Evolutionary conservation across 2,329 filamentous ascomycete species (phyloP).

Genomic region (Cladophialophora bantiana): DNA sequence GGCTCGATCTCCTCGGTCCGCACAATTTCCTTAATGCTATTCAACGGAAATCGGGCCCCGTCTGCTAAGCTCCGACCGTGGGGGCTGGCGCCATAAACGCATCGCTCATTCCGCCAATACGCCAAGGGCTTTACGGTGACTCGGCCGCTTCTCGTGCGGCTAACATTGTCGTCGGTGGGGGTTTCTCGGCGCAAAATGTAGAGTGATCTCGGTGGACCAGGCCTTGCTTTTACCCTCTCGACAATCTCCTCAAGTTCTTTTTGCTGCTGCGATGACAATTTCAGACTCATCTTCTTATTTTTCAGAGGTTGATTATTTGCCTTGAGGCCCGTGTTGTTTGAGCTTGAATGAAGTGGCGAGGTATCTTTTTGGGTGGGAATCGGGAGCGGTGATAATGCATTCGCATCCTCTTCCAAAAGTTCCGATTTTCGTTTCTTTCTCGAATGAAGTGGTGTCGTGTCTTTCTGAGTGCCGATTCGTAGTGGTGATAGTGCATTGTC

Average conservation of each 20-base stretch:
- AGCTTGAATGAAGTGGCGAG: conserved; percentile 1
- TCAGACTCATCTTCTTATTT: conserved; percentile 41
- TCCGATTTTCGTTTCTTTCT: conserved; percentile 40
- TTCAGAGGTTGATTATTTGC: conserved; percentile 38
- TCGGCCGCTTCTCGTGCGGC: conserved; percentile 78
- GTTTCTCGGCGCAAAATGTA: conserved; percentile 60
- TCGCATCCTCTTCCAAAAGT: conserved; percentile 32
- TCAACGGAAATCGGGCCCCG: conserved; percentile 67
- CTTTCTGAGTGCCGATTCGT: conserved; percentile 8
- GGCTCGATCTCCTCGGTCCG: conserved; percentile 70
- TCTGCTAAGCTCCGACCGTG: conserved; percentile 46
- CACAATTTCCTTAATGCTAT: conserved; percentile 77
- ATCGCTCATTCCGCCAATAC: conserved; percentile 85
- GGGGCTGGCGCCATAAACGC: conserved; percentile 68
- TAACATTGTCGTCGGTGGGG: conserved; percentile 61
- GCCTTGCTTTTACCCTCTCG: conserved; percentile 53
- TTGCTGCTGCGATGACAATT: conserved; percentile 44
- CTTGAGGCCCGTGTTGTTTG: conserved; percentile 41
- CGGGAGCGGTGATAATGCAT: conserved; percentile 37
- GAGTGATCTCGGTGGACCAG: conserved; percentile 56
- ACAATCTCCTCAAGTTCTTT: conserved; percentile 52
- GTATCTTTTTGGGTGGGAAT: conserved; percentile 11
- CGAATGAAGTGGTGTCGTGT: conserved; percentile 28
- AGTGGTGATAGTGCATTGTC: conserved; percentile 39
- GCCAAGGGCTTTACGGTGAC: conserved; percentile 78